Evolutionary conservation across 1,284 basidiomycete genomes (phyloP), one percentile per base, ranked within the genome.

Genomic region (Cryptococcus sp.): DNA sequence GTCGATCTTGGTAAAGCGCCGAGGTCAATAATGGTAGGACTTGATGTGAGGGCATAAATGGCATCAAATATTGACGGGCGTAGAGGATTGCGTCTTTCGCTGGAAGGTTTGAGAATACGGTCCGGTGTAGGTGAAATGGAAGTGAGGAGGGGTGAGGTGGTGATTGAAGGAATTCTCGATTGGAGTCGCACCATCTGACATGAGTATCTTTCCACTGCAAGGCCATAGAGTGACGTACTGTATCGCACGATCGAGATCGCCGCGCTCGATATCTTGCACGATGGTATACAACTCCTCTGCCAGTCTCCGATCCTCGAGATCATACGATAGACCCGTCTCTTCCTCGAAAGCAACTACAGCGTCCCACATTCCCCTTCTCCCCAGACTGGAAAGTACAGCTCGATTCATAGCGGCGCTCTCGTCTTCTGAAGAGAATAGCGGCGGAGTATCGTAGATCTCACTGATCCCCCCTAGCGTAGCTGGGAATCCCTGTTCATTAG

Each of bases 111-210:
- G 92, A 81, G 70, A 88, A 92, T 63, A 88, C 84, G 13, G 88
- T 88, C 23, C 89, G 86, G 66, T 94, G 90, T 18, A 94, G 81
- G 67, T 86, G 78, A 71, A 92, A 96, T 58, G 90, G 87, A 9
- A 96, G 79, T 0, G 87, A 80, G 0, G 89, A 92, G 3, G 72
- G 66, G 45, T 75, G 71, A 0, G 81, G 82, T 13, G 86, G 83
- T 1, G 79, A 75, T 32, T 78, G 76, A 5, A 93, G 79, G 69
- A 88, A 91, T 1, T 64, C 52, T 36, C 81, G 79, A 66, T 92
- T 85, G 45, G 76, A 76, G 41, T 76, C 75, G n/a, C 84, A 82
- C 91, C 91, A 94, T 55, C 89, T 91, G 56, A 22, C 32, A 44
- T 45, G 47, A 52, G 36, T 46, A 21, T 9, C 39, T 13, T 41